A percentile compares a stretch with the other conserved stretches of the same genome.
Evolutionary conservation across 768 basidiomycete species (phyloP).

Genomic region (Calvatia gigantea): DNA sequence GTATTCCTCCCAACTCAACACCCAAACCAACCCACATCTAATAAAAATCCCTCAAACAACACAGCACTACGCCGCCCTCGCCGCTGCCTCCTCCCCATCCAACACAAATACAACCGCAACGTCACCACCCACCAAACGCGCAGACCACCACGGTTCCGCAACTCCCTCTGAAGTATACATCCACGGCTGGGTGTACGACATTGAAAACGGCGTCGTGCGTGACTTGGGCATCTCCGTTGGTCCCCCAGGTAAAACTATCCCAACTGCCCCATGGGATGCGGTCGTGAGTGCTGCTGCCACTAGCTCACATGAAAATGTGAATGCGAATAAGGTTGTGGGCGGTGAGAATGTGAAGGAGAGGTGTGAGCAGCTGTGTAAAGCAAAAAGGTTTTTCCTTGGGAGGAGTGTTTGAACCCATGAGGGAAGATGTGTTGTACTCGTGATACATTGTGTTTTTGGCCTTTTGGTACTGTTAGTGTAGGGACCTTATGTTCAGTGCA

Average conservation of each 20-base stretch:
- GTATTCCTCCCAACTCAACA: not conserved
- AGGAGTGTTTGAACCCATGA: not conserved
- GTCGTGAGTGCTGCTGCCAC: conserved; percentile 12
- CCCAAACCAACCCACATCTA: not conserved
- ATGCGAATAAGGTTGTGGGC: no score
- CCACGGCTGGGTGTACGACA: conserved; percentile 54
- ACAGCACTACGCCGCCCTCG: conserved; percentile 16
- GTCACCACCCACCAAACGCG: not conserved
- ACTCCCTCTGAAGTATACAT: conserved; percentile 24
- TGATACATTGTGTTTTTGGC: not conserved
- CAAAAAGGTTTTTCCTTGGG: conserved; percentile 1
- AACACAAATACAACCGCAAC: not conserved
- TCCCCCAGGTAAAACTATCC: conserved; percentile 24
- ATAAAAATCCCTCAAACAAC: not conserved
- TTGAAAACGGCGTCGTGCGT: conserved; percentile 40
- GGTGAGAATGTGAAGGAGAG: not conserved
- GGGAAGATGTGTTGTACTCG: no score
- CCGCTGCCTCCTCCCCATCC: not conserved
- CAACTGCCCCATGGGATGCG: conserved; percentile 18
- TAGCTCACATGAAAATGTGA: no score
- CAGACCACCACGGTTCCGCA: conserved; percentile 13
- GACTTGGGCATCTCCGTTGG: conserved; percentile 37
- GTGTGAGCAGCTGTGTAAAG: conserved; percentile 10
- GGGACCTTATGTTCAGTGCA: no score
- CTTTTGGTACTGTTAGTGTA: not conserved